A percentile compares a stretch with the other conserved stretches of the same genome.
These are phyloP conservation scores for Acer campestre DNA, from an alignment of 345 rosid species.

Conservation along the genomic window DNA sequence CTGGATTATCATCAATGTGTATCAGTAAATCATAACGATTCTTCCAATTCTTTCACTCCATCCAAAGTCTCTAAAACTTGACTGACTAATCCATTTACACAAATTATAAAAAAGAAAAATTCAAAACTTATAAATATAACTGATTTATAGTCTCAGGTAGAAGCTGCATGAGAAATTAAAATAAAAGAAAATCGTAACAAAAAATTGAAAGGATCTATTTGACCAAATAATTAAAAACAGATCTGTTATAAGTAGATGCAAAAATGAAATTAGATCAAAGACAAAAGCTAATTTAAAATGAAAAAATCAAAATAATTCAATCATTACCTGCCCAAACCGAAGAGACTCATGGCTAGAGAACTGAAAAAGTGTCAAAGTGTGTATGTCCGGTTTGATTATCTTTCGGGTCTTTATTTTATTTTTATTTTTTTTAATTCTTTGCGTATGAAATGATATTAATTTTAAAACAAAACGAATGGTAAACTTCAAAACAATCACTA, in stretches of 20 bases:
- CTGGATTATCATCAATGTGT: not conserved
- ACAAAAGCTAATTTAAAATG: not conserved
- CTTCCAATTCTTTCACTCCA: not conserved
- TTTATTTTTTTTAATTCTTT: too few relatives aligned
- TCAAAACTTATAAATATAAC: not conserved
- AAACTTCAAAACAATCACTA: too few relatives aligned
- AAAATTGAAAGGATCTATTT: not conserved
- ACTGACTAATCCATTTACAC: not conserved
- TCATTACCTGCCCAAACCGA: slow-evolving; percentile 67
- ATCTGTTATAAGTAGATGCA: slow-evolving; percentile 9
- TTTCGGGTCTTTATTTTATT: not conserved
- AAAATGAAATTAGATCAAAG: not conserved
- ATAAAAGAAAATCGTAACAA: not conserved
- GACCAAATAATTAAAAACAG: not conserved
- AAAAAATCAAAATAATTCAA: not conserved
- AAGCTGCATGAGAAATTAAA: not conserved
- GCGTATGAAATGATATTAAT: too few relatives aligned
- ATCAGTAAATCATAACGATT: not conserved
- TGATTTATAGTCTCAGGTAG: not conserved
- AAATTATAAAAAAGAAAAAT: not conserved
- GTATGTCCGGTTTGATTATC: not conserved
- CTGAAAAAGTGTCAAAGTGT: slow-evolving; percentile 7
- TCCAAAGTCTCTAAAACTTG: not conserved
- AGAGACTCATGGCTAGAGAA: slow-evolving; percentile 61
- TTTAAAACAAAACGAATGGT: too few relatives aligned